Percentiles rank a stretch among this genome's conserved stretches.
These are phyloP conservation scores for Musa itinerans DNA, from an alignment of 176 grass and related monocot species.

Conservation along the genomic window DNA sequence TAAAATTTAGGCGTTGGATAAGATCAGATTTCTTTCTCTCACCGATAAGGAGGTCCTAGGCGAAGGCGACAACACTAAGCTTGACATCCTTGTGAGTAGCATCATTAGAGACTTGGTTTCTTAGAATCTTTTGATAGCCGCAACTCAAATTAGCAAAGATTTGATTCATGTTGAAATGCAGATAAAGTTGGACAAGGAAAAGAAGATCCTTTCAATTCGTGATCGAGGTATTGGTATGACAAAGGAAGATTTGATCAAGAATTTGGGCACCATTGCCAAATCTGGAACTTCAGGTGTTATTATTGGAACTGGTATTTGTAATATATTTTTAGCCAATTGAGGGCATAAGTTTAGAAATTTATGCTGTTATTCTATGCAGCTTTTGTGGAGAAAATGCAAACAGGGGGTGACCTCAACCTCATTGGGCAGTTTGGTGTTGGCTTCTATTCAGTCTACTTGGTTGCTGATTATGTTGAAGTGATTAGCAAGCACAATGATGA, in stretches of 20 bases:
- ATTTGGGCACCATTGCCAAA: slow-evolving; percentile 91
- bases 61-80: slow-evolving; percentile 79
- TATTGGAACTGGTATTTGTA: neutral
- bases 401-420: slow-evolving; percentile 78
- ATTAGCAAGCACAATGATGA: slow-evolving; percentile 99
- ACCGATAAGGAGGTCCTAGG: slow-evolving; percentile 88
- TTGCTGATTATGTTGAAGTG: slow-evolving; percentile 98
- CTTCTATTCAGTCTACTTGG: slow-evolving; percentile 96
- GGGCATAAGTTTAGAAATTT: neutral
- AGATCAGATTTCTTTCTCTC: slow-evolving; percentile 87
- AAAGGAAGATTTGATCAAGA: slow-evolving; percentile 94
- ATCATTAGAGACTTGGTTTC: neutral
- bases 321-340: neutral
- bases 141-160: slow-evolving; percentile 6
- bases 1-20: slow-evolving; percentile 67
- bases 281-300: slow-evolving; percentile 84
- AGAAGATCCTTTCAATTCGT: slow-evolving; percentile 74
- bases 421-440: slow-evolving; percentile 99
- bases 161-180: slow-evolving; percentile 23
- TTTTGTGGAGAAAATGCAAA: slow-evolving; percentile 91
- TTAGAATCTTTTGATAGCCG: neutral
- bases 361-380: slow-evolving; percentile 33
- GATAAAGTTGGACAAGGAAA: slow-evolving; percentile 98
- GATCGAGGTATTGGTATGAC: slow-evolving; percentile 98
- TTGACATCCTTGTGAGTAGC: slow-evolving; percentile 74